Percentiles rank a stretch among this genome's conserved stretches.
Evolutionary conservation across 495 filamentous ascomycete genomes (phyloP).

Genomic region (Aspergillus sclerotiicarbonarius): DNA sequence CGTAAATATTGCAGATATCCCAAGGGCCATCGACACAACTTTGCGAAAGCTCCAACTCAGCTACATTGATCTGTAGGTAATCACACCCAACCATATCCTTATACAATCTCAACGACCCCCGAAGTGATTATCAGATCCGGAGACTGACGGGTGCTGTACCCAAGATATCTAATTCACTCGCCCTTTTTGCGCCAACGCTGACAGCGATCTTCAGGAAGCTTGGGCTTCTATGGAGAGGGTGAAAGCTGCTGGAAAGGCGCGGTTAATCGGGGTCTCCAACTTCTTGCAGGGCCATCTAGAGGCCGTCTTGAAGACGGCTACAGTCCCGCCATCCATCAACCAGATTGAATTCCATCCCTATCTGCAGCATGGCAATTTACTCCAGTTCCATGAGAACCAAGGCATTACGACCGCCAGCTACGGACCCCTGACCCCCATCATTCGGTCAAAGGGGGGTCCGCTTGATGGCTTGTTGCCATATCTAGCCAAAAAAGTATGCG

Average conservation of each 20-base stretch:
- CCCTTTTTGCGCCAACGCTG: conserved; percentile 67
- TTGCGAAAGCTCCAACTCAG: conserved; percentile 71
- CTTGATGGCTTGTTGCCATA: conserved; percentile 57
- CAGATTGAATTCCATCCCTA: conserved; percentile 91
- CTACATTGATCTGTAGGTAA: conserved; percentile 71
- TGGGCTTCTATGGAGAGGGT: conserved; percentile 80
- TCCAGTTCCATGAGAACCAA: conserved; percentile 63
- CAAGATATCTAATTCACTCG: conserved; percentile 72
- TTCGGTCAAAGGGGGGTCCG: conserved; percentile 65
- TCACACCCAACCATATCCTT: neutral
- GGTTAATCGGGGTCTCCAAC: conserved; percentile 84
- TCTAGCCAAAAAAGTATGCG: conserved; percentile 75
- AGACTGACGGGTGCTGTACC: neutral
- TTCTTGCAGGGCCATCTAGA: conserved; percentile 68
- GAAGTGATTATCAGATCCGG: no score
- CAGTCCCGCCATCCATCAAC: conserved; percentile 66
- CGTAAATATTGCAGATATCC: conserved; percentile 57
- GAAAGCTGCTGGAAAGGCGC: conserved; percentile 63
- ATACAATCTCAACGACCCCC: neutral
- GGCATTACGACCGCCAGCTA: conserved; percentile 72
- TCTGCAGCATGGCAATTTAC: conserved; percentile 68
- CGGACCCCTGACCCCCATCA: conserved; percentile 62
- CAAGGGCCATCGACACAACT: conserved; percentile 64
- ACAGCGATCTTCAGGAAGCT: conserved; percentile 61
- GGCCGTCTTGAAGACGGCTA: conserved; percentile 63